Evolutionary conservation across 805 yeast species (phyloP), one percentile per base, ranked within the genome.

Genomic region (Pichia exigua): DNA sequence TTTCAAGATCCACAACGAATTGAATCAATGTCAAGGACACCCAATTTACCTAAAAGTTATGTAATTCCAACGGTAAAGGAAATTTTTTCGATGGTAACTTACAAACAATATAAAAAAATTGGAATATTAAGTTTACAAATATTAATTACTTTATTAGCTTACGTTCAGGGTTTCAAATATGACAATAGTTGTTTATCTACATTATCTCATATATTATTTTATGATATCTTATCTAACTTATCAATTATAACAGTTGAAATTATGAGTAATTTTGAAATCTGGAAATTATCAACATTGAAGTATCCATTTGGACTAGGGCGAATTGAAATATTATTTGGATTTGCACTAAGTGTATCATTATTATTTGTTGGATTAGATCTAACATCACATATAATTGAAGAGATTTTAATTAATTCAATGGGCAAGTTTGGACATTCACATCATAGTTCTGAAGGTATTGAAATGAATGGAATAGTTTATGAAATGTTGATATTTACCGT

Each of bases 271-370:
- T 92, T 92, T 67, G 95, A 88, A 57, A 95, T 86, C 7, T 94
- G 98, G 97, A 82, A 79, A 57, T 80, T 78, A 51, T 79, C 91
- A 8, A 86, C 96, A 1, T 73, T 94, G 32, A 82, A 83, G 15
- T 86, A 82, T 57, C 99, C 99, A 0, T 92, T 92, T 72, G 99
- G 98, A 0, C 71, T 92, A 26, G 95, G 95, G n/a, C 74, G 99
- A 53, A 75, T 87, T 17, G 97, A 92, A 62, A 95, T 92, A 0
- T 69, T 92, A 18, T 82, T 86, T 44, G 95, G 95, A 2, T 91
- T 91, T 71, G 96, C 95, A 0, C 72, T 90, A 43, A 81, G 94
- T 17, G 83, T 92, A 1, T 84, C 95, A 1, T 75, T 92, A 54
- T 73, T 91, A 24, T 92, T 91, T 78, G 95, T 92, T 54, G 97